Base-by-base conservation (phyloP, 2,329 filamentous ascomycete species). In the Xylaria sp. region DNA sequence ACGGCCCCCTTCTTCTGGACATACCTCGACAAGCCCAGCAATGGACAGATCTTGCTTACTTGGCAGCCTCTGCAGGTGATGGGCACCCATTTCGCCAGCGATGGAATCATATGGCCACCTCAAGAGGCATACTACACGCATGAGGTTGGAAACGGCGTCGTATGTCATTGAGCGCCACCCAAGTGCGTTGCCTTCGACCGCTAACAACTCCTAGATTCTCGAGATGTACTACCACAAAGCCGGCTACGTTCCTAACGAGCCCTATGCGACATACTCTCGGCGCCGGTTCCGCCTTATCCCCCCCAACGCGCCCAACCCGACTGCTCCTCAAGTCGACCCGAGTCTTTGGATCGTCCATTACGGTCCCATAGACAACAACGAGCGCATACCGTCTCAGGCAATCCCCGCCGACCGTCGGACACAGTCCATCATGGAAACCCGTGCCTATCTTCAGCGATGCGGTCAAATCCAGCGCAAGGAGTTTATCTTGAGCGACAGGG, bases 281-380 rank as follows among this genome's bases (percentile, higher is more conserved):
- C 90, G 92, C 75, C 92, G 95, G 72, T 98, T 97, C 82, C 93
- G 95, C 71, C 88, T 99, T 48, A 84, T 92, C 48, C 89, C 90
- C n/a, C 83, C 87, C 16, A 92, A 91, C 75, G 84, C 85, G n/a
- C 89, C 90, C 0, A 90, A 90, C 62, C 89, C 90, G 35, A 91
- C 90, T 73, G 86, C 89, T 51, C 88, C 91, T 16, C 88, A 89
- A 69, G 87, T 92, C 57, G 94, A 98, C 78, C 89, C 92, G 29
- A 92, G 90, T 68, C 85, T 98, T 18, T 98, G 94, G 91, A 90
- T 99, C 63, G 89, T 97, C 35, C 94, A 98, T 82, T 98, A 98
- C 79, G 90, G 91, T 42, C 90, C 91, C 66, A 87, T 92, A 8
- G 92, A 96, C 47, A 89, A 88, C 55, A 87, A 88, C 65, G 91